Percentiles rank a stretch among this genome's conserved stretches.
Evolutionary conservation across 2,329 filamentous ascomycete species (phyloP).

Genomic region (Neoscytalidium dimidiatum): DNA sequence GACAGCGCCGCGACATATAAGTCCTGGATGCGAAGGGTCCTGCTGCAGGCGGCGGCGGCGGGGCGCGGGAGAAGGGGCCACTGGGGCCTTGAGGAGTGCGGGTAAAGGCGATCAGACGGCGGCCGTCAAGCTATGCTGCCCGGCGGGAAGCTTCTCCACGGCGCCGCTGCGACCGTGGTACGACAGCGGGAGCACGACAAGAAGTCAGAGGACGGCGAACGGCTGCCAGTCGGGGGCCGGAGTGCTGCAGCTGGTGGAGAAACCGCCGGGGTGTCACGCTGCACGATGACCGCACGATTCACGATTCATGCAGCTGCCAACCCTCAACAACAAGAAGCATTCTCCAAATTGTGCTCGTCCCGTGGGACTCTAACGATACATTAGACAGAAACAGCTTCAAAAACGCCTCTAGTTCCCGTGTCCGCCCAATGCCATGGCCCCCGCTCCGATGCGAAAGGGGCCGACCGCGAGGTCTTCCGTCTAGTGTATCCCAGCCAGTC

Average conservation of each 20-base stretch:
- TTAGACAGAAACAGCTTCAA: constrained; percentile 2
- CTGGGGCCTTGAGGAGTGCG: constrained; percentile 3
- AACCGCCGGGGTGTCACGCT: neutral
- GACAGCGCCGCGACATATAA: neutral
- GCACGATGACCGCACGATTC: constrained; percentile 10
- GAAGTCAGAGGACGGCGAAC: neutral
- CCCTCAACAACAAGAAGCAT: neutral
- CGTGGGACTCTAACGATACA: neutral
- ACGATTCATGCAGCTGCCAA: neutral
- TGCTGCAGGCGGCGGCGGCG: neutral
- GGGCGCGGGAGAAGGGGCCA: neutral
- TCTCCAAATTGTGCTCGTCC: neutral
- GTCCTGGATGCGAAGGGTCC: neutral
- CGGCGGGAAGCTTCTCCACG: neutral
- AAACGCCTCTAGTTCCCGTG: constrained; percentile 3
- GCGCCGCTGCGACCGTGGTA: neutral
- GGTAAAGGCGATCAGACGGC: constrained; percentile 9
- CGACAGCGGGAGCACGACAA: constrained; percentile 5
- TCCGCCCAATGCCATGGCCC: neutral
- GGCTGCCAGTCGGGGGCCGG: neutral
- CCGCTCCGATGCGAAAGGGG: neutral
- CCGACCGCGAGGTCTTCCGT: constrained; percentile 12
- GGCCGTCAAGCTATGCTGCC: neutral
- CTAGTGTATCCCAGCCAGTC: neutral
- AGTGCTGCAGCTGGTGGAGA: neutral